These are phyloP conservation scores for Evernia prunastri DNA, from an alignment of 495 filamentous ascomycete genomes.

Conservation along the genomic window DNA sequence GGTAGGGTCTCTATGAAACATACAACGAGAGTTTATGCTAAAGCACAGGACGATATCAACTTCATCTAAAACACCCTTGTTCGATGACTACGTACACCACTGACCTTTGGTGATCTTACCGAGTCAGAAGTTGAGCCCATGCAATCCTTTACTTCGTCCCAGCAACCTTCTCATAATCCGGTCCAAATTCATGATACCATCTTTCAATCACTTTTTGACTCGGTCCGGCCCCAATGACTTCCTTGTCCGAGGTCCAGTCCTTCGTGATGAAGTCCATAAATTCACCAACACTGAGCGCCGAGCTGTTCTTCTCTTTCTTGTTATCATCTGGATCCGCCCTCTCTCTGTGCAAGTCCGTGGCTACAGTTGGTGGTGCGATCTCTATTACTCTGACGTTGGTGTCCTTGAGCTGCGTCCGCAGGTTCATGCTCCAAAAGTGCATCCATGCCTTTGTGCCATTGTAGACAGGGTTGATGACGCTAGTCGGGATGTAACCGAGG, in stretches of 20 bases:
- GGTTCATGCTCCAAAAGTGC: conserved; percentile 43
- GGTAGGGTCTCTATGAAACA: no score
- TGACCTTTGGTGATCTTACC: background rate
- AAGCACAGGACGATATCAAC: background rate
- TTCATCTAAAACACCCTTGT: background rate
- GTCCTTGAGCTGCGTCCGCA: conserved; percentile 37
- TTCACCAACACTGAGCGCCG: conserved; percentile 37
- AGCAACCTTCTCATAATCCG: conserved; percentile 24
- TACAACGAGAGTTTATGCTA: no score
- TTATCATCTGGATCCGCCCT: conserved; percentile 45
- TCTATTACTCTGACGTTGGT: conserved; percentile 39
- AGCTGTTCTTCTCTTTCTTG: conserved; percentile 43
- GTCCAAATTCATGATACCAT: conserved; percentile 37
- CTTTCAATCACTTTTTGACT: conserved; percentile 30
- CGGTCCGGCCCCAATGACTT: conserved; percentile 36
- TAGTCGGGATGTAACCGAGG: conserved; percentile 39
- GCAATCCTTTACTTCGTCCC: conserved; percentile 9
- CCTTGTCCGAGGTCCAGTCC: conserved; percentile 36
- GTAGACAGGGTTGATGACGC: conserved; percentile 43
- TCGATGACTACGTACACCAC: background rate
- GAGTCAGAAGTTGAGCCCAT: background rate
- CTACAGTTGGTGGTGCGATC: conserved; percentile 45
- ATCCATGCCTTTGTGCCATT: conserved; percentile 45
- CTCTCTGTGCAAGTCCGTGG: conserved; percentile 44
- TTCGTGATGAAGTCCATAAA: conserved; percentile 38